Evolutionary conservation across 352 stramenopile species (phyloP), one percentile per base, ranked within the genome.

Genomic region (Pythium periplocum): DNA sequence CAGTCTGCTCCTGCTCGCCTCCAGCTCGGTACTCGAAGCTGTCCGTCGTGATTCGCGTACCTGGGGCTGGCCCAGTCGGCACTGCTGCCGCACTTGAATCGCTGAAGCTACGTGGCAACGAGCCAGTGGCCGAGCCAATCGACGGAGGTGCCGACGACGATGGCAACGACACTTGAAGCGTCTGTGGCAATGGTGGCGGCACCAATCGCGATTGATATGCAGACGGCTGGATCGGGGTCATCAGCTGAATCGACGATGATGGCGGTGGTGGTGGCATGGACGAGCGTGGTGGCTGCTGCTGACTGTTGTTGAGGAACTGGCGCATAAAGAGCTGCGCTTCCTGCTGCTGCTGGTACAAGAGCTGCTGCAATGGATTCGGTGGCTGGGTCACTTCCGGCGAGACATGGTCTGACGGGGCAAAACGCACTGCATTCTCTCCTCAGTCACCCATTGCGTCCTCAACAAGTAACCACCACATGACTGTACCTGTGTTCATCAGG

Each of bases 331-430:
- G 49, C 45, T 68, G 51, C 26, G 50, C 56, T 4, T 64, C 55
- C 11, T 73, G 69, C 36, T 75, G 71, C 6, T 78, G 71, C 42
- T 77, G 76, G 45, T 86, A 75, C 48, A 87, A 67, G 17, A 90
- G 54, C 50, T 83, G 74, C 53, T 87, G 76, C 66, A 90, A 43
- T 33, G 76, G 72, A 51, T 87, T 80, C 12, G 68, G 69, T 41
- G 71, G 82, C 43, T 86, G 79, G 52, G 79, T 87, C 48, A 87
- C 68, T 52, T 90, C 76, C 2, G 76, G 79, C 37, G 74, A 81
- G 9, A 77, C 61, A 53, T 83, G 67, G 48, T 86, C 76, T 0
- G 71, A 63, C 49, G 75, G 65, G 43, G 74, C 72, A 43, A 75
- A 89, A 42, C 78, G 78, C 5, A 48, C 71, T 76, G 46, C 43